phyloP scores from a whole-genome alignment of 768 basidiomycete genomes.

The Russula earlei region DNA sequence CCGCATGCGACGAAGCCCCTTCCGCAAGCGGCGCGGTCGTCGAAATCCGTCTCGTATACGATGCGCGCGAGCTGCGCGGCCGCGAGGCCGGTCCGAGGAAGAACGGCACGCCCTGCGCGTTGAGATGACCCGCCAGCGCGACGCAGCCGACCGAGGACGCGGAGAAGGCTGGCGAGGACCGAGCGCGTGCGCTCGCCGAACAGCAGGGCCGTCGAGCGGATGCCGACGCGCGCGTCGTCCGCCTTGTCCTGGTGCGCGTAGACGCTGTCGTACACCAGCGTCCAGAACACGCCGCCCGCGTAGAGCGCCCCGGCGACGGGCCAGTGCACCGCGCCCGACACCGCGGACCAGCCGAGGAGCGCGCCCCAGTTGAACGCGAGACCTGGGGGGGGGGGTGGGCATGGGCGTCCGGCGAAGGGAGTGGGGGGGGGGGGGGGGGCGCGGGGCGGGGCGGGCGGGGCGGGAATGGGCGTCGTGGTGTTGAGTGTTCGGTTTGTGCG shows the following conservation, averaged over 20 bases:
- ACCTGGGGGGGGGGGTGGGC: slow-evolving; percentile 36
- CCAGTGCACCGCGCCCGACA: slow-evolving; percentile 77
- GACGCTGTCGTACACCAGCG: slow-evolving; percentile 93
- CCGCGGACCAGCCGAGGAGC: slow-evolving; percentile 91
- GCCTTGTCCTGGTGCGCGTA: slow-evolving; percentile 98
- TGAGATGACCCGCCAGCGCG: slow-evolving; percentile 70
- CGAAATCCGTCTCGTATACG: slow-evolving; percentile 64
- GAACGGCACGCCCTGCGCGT: slow-evolving; percentile 67
- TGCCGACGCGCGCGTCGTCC: slow-evolving; percentile 81
- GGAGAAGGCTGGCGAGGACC: slow-evolving; percentile 67
- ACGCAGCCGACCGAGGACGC: slow-evolving; percentile 63
- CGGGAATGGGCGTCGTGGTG: too few relatives aligned
- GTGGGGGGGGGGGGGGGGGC: not conserved
- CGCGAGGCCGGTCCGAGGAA: slow-evolving; percentile 66
- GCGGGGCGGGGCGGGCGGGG: not conserved
- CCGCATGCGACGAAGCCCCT: slow-evolving; percentile 81
- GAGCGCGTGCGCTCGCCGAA: slow-evolving; percentile 72
- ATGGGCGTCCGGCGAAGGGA: not conserved
- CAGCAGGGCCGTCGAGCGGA: slow-evolving; percentile 89
- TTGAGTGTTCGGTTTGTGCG: not conserved
- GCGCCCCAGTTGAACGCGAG: slow-evolving; percentile 98
- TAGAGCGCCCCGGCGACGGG: slow-evolving; percentile 78
- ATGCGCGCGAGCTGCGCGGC: slow-evolving; percentile 71
- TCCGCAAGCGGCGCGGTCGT: slow-evolving; percentile 77
- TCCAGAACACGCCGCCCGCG: slow-evolving; percentile 85